Percentiles rank a stretch among this genome's conserved stretches.
Evolutionary conservation across 1,284 basidiomycete species (phyloP).

Genomic region (Ceratobasidium theobromae): DNA sequence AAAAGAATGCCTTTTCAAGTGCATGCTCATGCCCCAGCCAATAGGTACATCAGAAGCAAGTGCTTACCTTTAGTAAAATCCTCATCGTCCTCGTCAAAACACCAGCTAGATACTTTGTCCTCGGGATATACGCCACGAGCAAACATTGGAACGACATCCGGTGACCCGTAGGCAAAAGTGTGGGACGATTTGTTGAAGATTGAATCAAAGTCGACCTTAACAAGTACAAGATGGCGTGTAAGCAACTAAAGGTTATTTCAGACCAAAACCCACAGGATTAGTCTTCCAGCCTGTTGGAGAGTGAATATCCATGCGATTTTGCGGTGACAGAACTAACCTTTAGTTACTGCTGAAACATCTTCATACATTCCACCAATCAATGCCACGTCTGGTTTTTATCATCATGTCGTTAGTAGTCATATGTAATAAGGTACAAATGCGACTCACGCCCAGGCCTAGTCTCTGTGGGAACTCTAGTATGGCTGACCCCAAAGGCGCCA

Average conservation of each 20-base stretch:
- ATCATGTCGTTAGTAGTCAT: constrained; percentile 30
- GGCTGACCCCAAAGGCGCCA: constrained; percentile 82
- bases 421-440: not conserved
- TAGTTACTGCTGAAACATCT: constrained; percentile 84
- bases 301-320: not conserved
- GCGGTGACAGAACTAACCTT: constrained; percentile 52
- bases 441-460: constrained; percentile 74
- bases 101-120: constrained; percentile 74
- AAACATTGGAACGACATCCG: constrained; percentile 91
- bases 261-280: constrained; percentile 65
- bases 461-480: constrained; percentile 87
- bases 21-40: not conserved
- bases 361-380: constrained; percentile 94
- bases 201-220: constrained; percentile 81
- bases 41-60: not conserved
- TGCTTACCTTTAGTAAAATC: constrained; percentile 77
- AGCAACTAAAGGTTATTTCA: no score
- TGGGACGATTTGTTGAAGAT: constrained; percentile 81
- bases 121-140: constrained; percentile 63
- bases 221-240: constrained; percentile 13
- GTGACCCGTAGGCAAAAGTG: constrained; percentile 84
- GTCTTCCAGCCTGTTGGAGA: constrained; percentile 72
- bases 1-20: not conserved
- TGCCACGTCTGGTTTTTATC: constrained; percentile 54
- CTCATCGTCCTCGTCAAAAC: constrained; percentile 75